phyloP scores from a whole-genome alignment of 371 early-diverging fungal species.

The Saksenaea vasiformis region DNA sequence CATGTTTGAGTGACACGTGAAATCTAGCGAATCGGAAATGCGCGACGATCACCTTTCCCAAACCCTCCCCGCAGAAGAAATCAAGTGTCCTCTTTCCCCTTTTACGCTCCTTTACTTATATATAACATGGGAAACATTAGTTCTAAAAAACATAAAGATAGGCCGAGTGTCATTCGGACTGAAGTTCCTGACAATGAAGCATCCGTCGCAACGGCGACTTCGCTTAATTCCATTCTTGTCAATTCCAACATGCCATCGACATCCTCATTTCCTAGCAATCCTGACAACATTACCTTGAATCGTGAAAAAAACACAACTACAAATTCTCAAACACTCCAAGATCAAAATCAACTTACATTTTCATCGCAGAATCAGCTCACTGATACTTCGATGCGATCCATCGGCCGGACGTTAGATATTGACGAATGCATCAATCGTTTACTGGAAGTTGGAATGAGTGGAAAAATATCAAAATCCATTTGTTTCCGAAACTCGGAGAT shows the following conservation, averaged over 20 bases:
- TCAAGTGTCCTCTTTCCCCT: conserved; percentile 2
- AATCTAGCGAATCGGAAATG: background rate
- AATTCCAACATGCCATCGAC: conserved; percentile 19
- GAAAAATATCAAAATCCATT: conserved; percentile 71
- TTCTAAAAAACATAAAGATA: conserved; percentile 48
- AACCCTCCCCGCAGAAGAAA: background rate
- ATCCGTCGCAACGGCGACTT: conserved; percentile 44
- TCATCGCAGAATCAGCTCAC: conserved; percentile 47
- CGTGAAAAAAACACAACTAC: background rate
- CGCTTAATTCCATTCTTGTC: conserved; percentile 49
- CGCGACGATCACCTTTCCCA: background rate
- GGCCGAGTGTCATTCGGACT: conserved; percentile 42
- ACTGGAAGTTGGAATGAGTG: conserved; percentile 72
- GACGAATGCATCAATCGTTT: conserved; percentile 89
- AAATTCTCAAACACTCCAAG: conserved; percentile 9
- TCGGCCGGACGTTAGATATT: conserved; percentile 65
- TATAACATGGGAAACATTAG: conserved; percentile 40
- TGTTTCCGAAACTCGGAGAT: conserved; percentile 89
- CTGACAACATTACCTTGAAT: background rate
- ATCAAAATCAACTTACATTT: conserved; percentile 38
- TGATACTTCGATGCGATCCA: conserved; percentile 44
- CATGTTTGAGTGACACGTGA: background rate
- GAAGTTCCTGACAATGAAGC: conserved; percentile 50
- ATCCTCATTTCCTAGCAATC: conserved; percentile 11
- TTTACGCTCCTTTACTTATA: conserved; percentile 7